Conservation (phyloP, 2,329 filamentous ascomycete genomes). For the Orbilia blumenaviensis region DNA sequence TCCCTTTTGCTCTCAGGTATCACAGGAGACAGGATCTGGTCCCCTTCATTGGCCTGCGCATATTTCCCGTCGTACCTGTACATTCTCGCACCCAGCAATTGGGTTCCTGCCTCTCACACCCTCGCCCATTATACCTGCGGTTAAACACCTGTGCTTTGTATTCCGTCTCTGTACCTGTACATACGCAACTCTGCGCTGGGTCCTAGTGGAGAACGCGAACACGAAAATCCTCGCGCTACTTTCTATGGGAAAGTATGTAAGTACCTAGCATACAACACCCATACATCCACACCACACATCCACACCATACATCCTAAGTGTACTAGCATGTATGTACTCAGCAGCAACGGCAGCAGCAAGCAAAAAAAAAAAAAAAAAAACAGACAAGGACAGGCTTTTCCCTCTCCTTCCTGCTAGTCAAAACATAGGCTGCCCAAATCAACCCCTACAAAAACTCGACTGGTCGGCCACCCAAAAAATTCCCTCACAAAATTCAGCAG, state of each 20-base stretch:
- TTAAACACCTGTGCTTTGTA: too few species aligned
- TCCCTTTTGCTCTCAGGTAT: background rate
- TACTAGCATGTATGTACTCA: background rate
- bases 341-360: background rate
- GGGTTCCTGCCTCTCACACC: too few species aligned
- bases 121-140: too few species aligned
- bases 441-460: slow-evolving; percentile 49
- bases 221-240: too few species aligned
- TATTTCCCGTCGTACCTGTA: background rate
- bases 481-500: slow-evolving; percentile 47
- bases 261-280: too few species aligned
- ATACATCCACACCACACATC: too few species aligned
- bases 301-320: too few species aligned
- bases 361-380: background rate
- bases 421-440: slow-evolving; percentile 28
- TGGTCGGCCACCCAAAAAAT: slow-evolving; percentile 33
- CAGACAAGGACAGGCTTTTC: slow-evolving; percentile 11
- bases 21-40: background rate
- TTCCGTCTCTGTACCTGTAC: too few species aligned
- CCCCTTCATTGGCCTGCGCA: background rate
- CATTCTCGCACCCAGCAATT: background rate
- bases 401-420: background rate
- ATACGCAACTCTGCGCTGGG: background rate
- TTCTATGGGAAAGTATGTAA: too few species aligned
- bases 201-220: slow-evolving; percentile 17